Base-by-base conservation (phyloP, 768 basidiomycete genomes). In the Psilocybe azurescens region DNA sequence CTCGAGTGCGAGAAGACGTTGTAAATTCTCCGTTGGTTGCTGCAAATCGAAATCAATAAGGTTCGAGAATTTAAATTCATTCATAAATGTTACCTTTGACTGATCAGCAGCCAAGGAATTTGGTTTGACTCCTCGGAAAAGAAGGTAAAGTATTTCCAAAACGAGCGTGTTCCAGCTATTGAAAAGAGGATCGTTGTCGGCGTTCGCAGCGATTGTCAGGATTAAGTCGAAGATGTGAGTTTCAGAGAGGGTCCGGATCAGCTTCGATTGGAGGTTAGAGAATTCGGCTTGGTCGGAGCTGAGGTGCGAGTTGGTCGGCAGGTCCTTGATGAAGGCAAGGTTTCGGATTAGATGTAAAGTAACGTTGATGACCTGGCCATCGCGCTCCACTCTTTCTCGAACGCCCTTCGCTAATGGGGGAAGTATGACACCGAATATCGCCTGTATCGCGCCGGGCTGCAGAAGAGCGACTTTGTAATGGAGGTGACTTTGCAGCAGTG, bases 311-410 rank as follows among this genome's bases (percentile, higher is more conserved):
- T 93, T 90, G 44, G 86, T 76, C 0, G 90, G 88, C 2, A 87
- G 84, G 77, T 99, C 97, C 67, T 89, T 89, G 79, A 99, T 95
- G 72, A 96, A 94, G 1, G 91, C 86, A n/a, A 99, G 86, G 72
- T 99, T 99, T 59, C 97, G 89, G 56, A 97, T 81, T 64, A 97
- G 84, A 73, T 97, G 91, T 11, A 99, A 81, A 11, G 97, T 82
- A 58, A 99, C 85, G 57, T 90, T 93, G 71, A 98, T 88, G 64
- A 98, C 81, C 72, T 97, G 93, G 30, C 87, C 82, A 72, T 99
- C 97, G 48, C 90, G 85, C 58, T 91, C 88, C 41, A 81, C 82
- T 6, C 95, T 82, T 66, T 96, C 89, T 73, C 86, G 86, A 5
- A 73, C 69, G 0, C 78, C 68, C 69, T 93, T 94, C 3, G 93